phyloP scores from a whole-genome alignment of 192 early-diverging fungal species.

The Backusella morwellensis region DNA sequence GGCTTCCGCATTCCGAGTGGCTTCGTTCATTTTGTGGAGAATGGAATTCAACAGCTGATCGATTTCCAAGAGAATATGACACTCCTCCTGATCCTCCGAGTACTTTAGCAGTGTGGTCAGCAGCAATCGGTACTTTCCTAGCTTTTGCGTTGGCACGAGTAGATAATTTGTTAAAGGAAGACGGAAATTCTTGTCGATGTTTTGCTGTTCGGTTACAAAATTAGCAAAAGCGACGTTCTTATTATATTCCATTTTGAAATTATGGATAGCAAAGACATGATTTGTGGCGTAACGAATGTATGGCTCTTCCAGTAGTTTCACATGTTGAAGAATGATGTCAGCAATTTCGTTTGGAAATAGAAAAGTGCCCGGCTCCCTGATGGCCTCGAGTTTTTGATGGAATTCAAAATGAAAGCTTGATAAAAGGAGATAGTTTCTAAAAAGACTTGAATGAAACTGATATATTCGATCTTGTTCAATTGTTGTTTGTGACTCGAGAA shows the following conservation, averaged over 20 bases:
- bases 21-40: slow-evolving; percentile 16
- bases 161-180: not conserved
- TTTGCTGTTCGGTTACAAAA: slow-evolving; percentile 6
- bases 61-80: slow-evolving; percentile 1
- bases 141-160: not conserved
- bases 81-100: slow-evolving; percentile 1
- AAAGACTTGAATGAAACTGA: slow-evolving; percentile 1
- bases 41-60: slow-evolving; percentile 1
- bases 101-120: slow-evolving; percentile 8
- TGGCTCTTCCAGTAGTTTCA: not conserved
- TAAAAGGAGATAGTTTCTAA: slow-evolving; percentile 2
- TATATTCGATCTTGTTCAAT: not conserved
- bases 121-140: slow-evolving; percentile 1
- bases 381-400: not conserved
- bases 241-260: not conserved
- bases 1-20: slow-evolving; percentile 12
- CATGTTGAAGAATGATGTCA: not conserved
- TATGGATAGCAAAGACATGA: not conserved
- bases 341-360: not conserved
- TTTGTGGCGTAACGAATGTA: slow-evolving; percentile 12
- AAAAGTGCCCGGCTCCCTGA: not conserved
- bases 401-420: not conserved
- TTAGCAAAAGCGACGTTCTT: not conserved
- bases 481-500: slow-evolving; percentile 7
- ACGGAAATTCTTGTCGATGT: not conserved